Base-by-base conservation (phyloP, 2,329 filamentous ascomycete species). In the Chaetomiaceae sp. region DNA sequence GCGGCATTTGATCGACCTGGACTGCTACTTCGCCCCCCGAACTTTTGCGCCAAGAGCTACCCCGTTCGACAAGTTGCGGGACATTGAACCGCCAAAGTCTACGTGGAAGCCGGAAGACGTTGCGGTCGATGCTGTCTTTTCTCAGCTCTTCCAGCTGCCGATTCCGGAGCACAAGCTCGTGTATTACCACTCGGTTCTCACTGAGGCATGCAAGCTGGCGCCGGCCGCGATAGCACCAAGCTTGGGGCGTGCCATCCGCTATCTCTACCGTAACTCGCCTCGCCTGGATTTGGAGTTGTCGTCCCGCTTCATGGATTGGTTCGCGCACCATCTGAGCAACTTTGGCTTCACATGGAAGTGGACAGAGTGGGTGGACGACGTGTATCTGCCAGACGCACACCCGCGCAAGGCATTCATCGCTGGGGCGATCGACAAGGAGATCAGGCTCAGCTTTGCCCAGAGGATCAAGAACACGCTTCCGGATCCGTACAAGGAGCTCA, bases 311-410 rank as follows among this genome's bases (percentile, higher is more conserved):
- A 77, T 96, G 66, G 92, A 97, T 68, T 99, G 94, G 94, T 99
- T 99, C 66, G 82, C 92, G 16, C 94, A 99, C 69, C 94, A 99
- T 73, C 74, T 99, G 61, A 96, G 91, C 73, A 99, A 99, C 73
- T 99, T 99, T 67, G 94, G 95, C 48, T 99, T 97, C 68, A 94
- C 94, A 9, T 99, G 94, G 94, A 97, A 97, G 72, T 99, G 94
- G 94, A 86, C 87, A 14, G 94, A 99, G 73, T 99, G 94, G 94
- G 80, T 88, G 43, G 89, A 91, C 14, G 90, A 97, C 66, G 84
- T 96, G 14, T 78, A 83, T 38, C 78, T 95, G 23, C 81, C 89
- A 0, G 76, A 86, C 55, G 73, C 94, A 30, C 84, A 96, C 67
- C 91, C 94, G 1, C 87, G 86, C 73, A 96, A 96, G 72, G 89